A percentile compares a stretch with the other conserved stretches of the same genome.
Evolutionary conservation across 805 yeast species (phyloP).

Genomic region (Wilhelminamyces savonicus): DNA sequence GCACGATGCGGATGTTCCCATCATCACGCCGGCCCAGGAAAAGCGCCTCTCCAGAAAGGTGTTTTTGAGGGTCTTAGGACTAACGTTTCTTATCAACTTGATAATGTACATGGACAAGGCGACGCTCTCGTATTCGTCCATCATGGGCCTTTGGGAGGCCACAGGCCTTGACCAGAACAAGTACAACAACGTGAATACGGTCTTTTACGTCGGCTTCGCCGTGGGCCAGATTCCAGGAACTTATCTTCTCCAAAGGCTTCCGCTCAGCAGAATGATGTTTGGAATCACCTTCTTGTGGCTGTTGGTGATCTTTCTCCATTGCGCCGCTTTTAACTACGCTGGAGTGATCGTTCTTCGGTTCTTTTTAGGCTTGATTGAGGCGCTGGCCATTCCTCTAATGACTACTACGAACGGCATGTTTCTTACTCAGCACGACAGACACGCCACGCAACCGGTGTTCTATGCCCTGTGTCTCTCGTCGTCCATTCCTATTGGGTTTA

Average conservation of each 20-base stretch:
- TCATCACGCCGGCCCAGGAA: constrained; percentile 38
- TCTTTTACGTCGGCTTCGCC: constrained; percentile 48
- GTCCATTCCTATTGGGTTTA: constrained; percentile 47
- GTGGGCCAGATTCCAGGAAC: constrained; percentile 41
- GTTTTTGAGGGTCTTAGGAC: constrained; percentile 20
- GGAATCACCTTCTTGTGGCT: constrained; percentile 39
- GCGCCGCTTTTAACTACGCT: constrained; percentile 37
- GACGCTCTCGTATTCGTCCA: constrained; percentile 41
- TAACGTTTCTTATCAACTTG: constrained; percentile 28
- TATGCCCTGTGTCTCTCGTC: constrained; percentile 46
- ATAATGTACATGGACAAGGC: constrained; percentile 49
- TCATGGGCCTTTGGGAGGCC: constrained; percentile 42
- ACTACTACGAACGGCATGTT: constrained; percentile 46
- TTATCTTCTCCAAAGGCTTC: constrained; percentile 37
- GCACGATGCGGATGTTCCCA: constrained; percentile 25
- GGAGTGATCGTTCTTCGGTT: constrained; percentile 45
- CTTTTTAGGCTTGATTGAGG: constrained; percentile 40
- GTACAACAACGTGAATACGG: constrained; percentile 43
- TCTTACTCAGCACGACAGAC: constrained; percentile 39
- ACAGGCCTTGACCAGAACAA: constrained; percentile 36
- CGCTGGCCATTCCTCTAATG: constrained; percentile 21
- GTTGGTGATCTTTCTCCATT: constrained; percentile 38
- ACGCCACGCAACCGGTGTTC: constrained; percentile 48
- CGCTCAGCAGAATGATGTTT: constrained; percentile 34
- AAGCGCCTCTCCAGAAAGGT: constrained; percentile 32